A percentile compares a stretch with the other conserved stretches of the same genome.
These are phyloP conservation scores for Lojkania enalia DNA, from an alignment of 2,329 filamentous ascomycete species.

Conservation along the genomic window DNA sequence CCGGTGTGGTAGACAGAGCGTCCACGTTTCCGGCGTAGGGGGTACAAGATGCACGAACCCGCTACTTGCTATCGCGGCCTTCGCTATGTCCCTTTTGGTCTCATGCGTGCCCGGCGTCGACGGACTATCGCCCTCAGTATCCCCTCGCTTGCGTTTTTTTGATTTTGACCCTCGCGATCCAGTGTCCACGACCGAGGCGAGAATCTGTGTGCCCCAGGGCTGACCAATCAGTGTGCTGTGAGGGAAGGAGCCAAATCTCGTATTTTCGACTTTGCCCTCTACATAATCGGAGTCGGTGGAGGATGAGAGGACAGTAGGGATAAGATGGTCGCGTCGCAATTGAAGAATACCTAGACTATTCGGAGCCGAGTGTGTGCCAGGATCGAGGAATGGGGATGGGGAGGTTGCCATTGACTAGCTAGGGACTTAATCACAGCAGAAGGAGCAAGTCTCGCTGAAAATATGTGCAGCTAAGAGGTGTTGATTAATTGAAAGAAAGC, in stretches of 20 bases:
- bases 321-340: conserved; percentile 81
- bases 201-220: conserved; percentile 89
- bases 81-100: conserved; percentile 36
- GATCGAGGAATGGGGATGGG: conserved; percentile 79
- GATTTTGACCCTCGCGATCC: conserved; percentile 77
- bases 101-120: conserved; percentile 29
- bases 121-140: conserved; percentile 30
- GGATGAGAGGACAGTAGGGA: conserved; percentile 65
- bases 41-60: conserved; percentile 80
- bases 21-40: conserved; percentile 83
- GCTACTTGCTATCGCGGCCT: conserved; percentile 56
- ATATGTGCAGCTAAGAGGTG: background rate
- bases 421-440: background rate
- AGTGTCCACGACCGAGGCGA: conserved; percentile 87
- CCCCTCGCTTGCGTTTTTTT: conserved; percentile 53
- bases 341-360: conserved; percentile 80
- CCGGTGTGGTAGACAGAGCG: conserved; percentile 74
- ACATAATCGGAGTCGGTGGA: conserved; percentile 46
- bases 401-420: conserved; percentile 23
- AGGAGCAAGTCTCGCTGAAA: background rate
- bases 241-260: conserved; percentile 79
- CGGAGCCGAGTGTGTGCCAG: conserved; percentile 63
- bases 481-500: background rate
- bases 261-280: conserved; percentile 69
- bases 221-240: conserved; percentile 63